Percentiles rank a stretch among this genome's conserved stretches.
Conservation (phyloP, 2,329 filamentous ascomycete species). For the Phoma sp. region DNA sequence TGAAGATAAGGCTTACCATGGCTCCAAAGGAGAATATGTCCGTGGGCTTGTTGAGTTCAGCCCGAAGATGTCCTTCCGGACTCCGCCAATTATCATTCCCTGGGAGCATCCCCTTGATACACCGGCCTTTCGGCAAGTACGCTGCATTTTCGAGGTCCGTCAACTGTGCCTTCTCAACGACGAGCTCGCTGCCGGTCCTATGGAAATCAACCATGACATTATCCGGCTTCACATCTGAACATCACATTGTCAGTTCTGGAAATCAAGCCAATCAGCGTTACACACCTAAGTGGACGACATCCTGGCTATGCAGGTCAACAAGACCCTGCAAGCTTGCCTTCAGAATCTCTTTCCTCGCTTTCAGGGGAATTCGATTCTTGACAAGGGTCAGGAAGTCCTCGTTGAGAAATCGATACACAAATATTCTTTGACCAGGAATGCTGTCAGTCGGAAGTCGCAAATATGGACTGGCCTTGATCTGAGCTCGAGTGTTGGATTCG, state of each 20-base stretch:
- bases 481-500: constrained; percentile 32
- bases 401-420: constrained; percentile 33
- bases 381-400: constrained; percentile 31
- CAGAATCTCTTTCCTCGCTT: constrained; percentile 30
- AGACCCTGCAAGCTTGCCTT: constrained; percentile 34
- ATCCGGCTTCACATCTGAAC: constrained; percentile 40
- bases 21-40: constrained; percentile 42
- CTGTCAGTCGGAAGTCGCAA: constrained; percentile 31
- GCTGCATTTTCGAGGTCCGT: constrained; percentile 46
- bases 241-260: no score
- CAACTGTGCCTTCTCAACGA: constrained; percentile 32
- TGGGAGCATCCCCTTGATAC: constrained; percentile 38
- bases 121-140: constrained; percentile 42
- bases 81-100: constrained; percentile 46
- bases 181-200: constrained; percentile 14
- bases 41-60: constrained; percentile 37
- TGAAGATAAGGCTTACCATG: constrained; percentile 28
- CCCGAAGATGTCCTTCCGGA: constrained; percentile 38
- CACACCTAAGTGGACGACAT: constrained; percentile 38
- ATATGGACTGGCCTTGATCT: constrained; percentile 24
- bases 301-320: constrained; percentile 31
- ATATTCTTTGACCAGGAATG: constrained; percentile 28
- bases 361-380: constrained; percentile 19
- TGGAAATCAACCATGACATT: constrained; percentile 37
- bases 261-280: no score